These are phyloP conservation scores for Pseudozyma pruni DNA, from an alignment of 1,284 basidiomycete species.

Conservation along the genomic window DNA sequence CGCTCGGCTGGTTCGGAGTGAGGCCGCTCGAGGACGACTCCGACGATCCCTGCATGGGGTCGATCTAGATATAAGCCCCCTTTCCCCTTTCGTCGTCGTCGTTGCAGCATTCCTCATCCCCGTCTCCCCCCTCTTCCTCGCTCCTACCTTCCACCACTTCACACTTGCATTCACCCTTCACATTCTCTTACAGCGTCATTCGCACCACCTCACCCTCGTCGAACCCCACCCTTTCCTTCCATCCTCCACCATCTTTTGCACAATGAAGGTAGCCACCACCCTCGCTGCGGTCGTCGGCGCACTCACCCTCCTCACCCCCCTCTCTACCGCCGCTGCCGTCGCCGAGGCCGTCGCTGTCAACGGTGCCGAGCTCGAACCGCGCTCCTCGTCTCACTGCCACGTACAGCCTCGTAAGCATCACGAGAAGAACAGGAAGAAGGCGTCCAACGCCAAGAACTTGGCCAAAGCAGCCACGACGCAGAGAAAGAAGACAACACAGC, in stretches of 20 bases:
- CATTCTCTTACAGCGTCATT: too few relatives aligned
- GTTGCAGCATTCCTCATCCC: too few relatives aligned
- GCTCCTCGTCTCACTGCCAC: background rate
- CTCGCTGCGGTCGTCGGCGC: conserved; percentile 17
- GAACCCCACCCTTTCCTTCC: background rate
- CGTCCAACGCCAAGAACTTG: conserved; percentile 8
- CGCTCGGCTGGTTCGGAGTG: too few relatives aligned
- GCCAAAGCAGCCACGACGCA: background rate
- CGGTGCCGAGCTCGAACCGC: conserved; percentile 1
- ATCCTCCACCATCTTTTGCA: background rate
- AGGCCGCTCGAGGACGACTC: too few relatives aligned
- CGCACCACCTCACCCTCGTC: background rate
- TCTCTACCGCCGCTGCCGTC: conserved; percentile 2
- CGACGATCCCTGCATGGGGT: too few relatives aligned
- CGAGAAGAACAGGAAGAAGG: conserved; percentile 21
- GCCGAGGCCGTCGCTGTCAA: background rate
- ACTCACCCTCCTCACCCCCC: conserved; percentile 23
- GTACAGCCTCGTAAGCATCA: conserved; percentile 11
- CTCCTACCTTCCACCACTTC: too few relatives aligned
- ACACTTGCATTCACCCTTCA: too few relatives aligned
- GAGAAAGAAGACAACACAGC: conserved; percentile 7
- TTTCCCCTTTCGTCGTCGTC: too few relatives aligned
- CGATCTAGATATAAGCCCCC: too few relatives aligned
- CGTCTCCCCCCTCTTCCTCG: too few relatives aligned
- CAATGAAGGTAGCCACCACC: conserved; percentile 17